These are phyloP conservation scores for Penicillium decumbens DNA, from an alignment of 2,329 filamentous ascomycete genomes.

Conservation along the genomic window DNA sequence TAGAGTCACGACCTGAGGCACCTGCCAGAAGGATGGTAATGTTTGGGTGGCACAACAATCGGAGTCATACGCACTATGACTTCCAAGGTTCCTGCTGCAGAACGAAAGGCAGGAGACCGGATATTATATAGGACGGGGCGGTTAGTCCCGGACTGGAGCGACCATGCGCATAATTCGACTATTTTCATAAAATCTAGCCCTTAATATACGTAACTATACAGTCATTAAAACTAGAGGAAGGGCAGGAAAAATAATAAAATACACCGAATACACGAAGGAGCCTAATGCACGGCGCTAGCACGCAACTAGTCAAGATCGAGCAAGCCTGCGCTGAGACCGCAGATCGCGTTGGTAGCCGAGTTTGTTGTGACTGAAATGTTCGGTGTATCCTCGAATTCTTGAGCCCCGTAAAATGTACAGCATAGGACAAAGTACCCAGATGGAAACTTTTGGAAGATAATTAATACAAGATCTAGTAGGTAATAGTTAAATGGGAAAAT, in stretches of 20 bases:
- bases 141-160: background rate
- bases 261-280: conserved; percentile 7
- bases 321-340: conserved; percentile 13
- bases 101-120: background rate
- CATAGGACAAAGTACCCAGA: too few relatives aligned
- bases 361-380: background rate
- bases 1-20: too few relatives aligned
- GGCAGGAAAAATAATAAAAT: background rate
- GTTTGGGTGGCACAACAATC: conserved; percentile 3
- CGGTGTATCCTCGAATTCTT: background rate
- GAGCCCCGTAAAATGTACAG: background rate
- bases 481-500: background rate
- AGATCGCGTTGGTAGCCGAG: conserved; percentile 15
- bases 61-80: conserved; percentile 2
- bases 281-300: conserved; percentile 7
- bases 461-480: too few relatives aligned
- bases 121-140: conserved; percentile 1
- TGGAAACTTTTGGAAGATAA: too few relatives aligned
- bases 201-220: background rate
- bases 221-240: background rate
- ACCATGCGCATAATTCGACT: background rate
- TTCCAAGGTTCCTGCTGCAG: background rate
- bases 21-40: background rate
- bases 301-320: conserved; percentile 9
- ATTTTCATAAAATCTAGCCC: background rate